Percentiles rank a stretch among this genome's conserved stretches.
Evolutionary conservation across 1,139 yeast genomes (phyloP).

Genomic region (Scheffersomyces illinoinensis): DNA sequence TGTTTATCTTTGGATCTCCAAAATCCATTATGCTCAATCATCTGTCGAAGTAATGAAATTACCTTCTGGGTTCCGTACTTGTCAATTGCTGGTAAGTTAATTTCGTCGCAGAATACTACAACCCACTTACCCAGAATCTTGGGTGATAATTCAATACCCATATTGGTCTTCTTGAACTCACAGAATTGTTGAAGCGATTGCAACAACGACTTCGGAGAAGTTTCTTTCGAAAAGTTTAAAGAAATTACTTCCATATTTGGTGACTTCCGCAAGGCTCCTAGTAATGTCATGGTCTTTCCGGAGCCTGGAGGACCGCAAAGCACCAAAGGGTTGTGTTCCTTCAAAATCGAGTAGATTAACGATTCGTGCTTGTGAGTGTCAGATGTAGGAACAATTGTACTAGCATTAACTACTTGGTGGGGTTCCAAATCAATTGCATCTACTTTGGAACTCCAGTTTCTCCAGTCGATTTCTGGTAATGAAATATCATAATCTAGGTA

Average conservation of each 20-base stretch:
- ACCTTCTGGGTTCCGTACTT: slow-evolving; percentile 76
- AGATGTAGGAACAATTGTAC: slow-evolving; percentile 71
- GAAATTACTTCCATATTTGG: slow-evolving; percentile 63
- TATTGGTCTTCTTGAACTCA: slow-evolving; percentile 52
- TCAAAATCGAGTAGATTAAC: slow-evolving; percentile 57
- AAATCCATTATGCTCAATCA: slow-evolving; percentile 75
- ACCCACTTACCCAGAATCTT: slow-evolving; percentile 66
- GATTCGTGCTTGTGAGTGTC: slow-evolving; percentile 75
- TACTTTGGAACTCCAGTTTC: slow-evolving; percentile 45
- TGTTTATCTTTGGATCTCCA: slow-evolving; percentile 62
- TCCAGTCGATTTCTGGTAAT: slow-evolving; percentile 53
- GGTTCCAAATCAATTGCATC: slow-evolving; percentile 56
- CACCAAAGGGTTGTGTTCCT: slow-evolving; percentile 61
- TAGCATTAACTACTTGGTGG: slow-evolving; percentile 62
- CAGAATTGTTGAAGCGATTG: slow-evolving; percentile 75
- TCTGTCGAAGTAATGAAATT: slow-evolving; percentile 72
- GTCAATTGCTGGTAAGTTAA: slow-evolving; percentile 78
- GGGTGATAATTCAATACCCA: slow-evolving; percentile 61
- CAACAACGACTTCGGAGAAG: slow-evolving; percentile 63
- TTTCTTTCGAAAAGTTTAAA: slow-evolving; percentile 82
- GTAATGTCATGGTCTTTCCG: slow-evolving; percentile 91
- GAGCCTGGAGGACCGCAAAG: slow-evolving; percentile 98
- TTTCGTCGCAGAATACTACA: slow-evolving; percentile 89
- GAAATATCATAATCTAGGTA: slow-evolving; percentile 49
- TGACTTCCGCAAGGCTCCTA: slow-evolving; percentile 64